phyloP scores from a whole-genome alignment of 2,329 filamentous ascomycete species.

The Pseudocercospora macadamiae region DNA sequence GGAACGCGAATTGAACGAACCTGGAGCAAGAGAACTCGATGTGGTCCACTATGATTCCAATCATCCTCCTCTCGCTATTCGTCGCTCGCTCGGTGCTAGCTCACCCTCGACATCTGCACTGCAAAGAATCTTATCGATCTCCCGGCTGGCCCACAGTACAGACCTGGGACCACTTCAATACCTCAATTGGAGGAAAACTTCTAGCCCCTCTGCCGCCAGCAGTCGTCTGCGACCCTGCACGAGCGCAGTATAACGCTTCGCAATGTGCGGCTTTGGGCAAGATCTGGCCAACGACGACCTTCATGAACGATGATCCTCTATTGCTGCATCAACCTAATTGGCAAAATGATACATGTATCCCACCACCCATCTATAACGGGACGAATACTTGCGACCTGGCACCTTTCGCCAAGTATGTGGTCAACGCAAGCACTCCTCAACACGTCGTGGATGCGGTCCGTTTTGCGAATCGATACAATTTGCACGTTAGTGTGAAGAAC shows the following conservation, averaged over 20 bases:
- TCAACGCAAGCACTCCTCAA: constrained; percentile 10
- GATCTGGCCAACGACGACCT: not conserved
- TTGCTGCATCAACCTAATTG: not conserved
- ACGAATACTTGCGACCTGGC: not conserved
- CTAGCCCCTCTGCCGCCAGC: not conserved
- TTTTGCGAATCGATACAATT: constrained; percentile 43
- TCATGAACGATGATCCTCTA: constrained; percentile 1
- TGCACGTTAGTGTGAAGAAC: constrained; percentile 53
- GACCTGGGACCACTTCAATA: not conserved
- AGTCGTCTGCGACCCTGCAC: not conserved
- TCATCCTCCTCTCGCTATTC: not conserved
- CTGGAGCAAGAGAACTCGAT: too few species aligned
- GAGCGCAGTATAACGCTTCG: not conserved
- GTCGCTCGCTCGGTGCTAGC: not conserved
- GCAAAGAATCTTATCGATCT: not conserved
- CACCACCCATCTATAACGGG: not conserved
- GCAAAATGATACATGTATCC: constrained; percentile 3
- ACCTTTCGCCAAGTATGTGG: constrained; percentile 3
- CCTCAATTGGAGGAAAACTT: not conserved
- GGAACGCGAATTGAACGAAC: too few species aligned
- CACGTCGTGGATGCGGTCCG: constrained; percentile 4
- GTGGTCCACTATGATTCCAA: too few species aligned
- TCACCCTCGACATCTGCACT: not conserved
- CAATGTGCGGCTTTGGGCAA: not conserved
- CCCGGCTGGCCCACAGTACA: not conserved